These are phyloP conservation scores for Dothideomycetes sp. DNA, from an alignment of 2,329 filamentous ascomycete genomes.

Conservation along the genomic window DNA sequence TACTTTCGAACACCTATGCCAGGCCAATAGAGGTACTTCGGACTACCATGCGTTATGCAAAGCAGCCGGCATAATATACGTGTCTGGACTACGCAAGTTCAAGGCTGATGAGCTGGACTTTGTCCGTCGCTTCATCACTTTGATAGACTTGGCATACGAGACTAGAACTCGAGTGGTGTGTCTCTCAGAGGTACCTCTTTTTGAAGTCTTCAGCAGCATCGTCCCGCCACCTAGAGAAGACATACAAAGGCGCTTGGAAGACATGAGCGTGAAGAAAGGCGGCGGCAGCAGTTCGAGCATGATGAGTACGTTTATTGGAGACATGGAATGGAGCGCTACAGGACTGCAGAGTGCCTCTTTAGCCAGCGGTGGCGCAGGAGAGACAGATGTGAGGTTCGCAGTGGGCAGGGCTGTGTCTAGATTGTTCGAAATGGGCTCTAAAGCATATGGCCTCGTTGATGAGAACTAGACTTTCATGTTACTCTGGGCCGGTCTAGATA, in stretches of 20 bases:
- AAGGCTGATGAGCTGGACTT: constrained; percentile 46
- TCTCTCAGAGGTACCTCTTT: constrained; percentile 12
- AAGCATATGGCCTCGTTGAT: neutral
- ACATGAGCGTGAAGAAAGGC: constrained; percentile 16
- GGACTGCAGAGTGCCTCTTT: constrained; percentile 15
- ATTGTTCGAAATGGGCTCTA: constrained; percentile 18
- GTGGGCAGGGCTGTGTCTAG: constrained; percentile 17
- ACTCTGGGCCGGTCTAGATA: no score
- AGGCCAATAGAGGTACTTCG: constrained; percentile 54
- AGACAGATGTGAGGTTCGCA: constrained; percentile 19
- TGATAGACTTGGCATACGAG: constrained; percentile 68
- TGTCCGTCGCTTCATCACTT: constrained; percentile 62
- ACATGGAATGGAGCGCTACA: constrained; percentile 19
- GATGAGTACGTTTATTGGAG: constrained; percentile 19
- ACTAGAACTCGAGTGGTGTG: constrained; percentile 56
- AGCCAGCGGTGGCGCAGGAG: constrained; percentile 18
- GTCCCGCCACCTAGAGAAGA: constrained; percentile 11
- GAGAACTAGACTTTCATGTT: no score
- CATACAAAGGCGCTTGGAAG: constrained; percentile 7
- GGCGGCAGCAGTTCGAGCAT: constrained; percentile 17
- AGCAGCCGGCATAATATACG: constrained; percentile 10
- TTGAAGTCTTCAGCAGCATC: constrained; percentile 16
- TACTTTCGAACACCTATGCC: constrained; percentile 55
- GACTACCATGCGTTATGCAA: constrained; percentile 61
- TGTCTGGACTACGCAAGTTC: constrained; percentile 13